Conservation (phyloP, 345 rosid species). For the Laguncularia racemosa region DNA sequence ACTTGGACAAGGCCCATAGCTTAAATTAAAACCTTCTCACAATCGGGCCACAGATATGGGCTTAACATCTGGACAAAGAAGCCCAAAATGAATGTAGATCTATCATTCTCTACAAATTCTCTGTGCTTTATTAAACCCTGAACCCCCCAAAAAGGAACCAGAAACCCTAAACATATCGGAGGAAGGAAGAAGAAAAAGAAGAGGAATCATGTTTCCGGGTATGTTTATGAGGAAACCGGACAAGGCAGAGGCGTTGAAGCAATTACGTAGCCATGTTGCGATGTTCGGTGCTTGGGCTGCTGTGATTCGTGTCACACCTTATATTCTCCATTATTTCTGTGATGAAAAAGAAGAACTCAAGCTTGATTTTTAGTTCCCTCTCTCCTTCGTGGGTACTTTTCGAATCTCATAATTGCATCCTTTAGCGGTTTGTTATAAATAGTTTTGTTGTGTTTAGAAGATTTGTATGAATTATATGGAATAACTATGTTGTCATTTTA, state of each 20-base stretch:
- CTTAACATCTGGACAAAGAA: too few relatives aligned
- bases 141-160: neutral
- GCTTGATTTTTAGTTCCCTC: conserved; percentile 44
- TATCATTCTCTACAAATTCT: too few relatives aligned
- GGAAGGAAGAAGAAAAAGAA: neutral
- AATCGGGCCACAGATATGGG: too few relatives aligned
- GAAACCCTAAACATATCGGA: conserved; percentile 7
- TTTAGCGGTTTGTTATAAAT: too few relatives aligned
- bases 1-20: too few relatives aligned
- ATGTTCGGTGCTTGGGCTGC: conserved; percentile 63
- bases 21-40: too few relatives aligned
- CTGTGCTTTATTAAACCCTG: too few relatives aligned
- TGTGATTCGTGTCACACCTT: conserved; percentile 58
- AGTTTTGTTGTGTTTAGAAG: too few relatives aligned
- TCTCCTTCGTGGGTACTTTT: neutral
- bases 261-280: conserved; percentile 48
- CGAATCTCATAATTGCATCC: neutral
- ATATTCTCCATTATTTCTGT: conserved; percentile 58
- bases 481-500: too few relatives aligned
- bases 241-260: conserved; percentile 76
- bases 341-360: conserved; percentile 65
- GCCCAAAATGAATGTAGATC: too few relatives aligned
- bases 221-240: conserved; percentile 79
- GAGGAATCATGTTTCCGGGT: conserved; percentile 61
- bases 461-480: too few relatives aligned